Conservation (phyloP, 805 yeast genomes). For the Barnettozyma populi region DNA sequence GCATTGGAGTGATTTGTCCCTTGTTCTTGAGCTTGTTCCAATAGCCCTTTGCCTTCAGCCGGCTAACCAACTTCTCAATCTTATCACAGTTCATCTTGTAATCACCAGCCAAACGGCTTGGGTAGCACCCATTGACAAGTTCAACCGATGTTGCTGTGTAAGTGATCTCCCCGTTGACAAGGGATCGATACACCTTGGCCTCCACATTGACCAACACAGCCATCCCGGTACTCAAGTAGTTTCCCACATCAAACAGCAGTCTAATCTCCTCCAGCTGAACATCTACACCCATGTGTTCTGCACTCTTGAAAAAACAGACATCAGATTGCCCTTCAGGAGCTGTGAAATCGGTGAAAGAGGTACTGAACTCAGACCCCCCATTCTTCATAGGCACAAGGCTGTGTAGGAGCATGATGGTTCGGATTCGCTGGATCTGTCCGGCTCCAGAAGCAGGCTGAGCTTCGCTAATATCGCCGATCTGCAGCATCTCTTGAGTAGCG, state of each 20-base stretch:
- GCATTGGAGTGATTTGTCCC: not conserved
- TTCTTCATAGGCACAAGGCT: not conserved
- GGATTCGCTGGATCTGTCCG: not conserved
- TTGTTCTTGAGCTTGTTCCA: not conserved
- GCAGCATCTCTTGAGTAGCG: not conserved
- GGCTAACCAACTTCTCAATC: not conserved
- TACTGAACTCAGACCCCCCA: not conserved
- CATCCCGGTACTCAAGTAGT: not conserved
- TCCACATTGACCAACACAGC: slow-evolving; percentile 2
- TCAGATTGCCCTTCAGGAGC: not conserved
- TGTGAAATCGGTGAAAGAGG: not conserved
- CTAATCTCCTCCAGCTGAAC: not conserved
- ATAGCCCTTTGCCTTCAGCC: not conserved
- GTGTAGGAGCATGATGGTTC: not conserved
- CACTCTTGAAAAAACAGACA: not conserved
- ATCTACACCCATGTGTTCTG: not conserved
- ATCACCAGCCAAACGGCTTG: not conserved
- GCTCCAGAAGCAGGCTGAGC: not conserved
- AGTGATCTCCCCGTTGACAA: not conserved
- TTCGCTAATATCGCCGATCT: not conserved
- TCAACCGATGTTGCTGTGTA: not conserved
- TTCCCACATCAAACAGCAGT: not conserved
- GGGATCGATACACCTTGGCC: not conserved
- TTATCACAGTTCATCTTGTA: not conserved
- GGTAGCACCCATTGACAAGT: not conserved